A percentile compares a stretch with the other conserved stretches of the same genome.
These are phyloP conservation scores for Pseudozyma sp. DNA, from an alignment of 1,284 basidiomycete species.

Conservation along the genomic window DNA sequence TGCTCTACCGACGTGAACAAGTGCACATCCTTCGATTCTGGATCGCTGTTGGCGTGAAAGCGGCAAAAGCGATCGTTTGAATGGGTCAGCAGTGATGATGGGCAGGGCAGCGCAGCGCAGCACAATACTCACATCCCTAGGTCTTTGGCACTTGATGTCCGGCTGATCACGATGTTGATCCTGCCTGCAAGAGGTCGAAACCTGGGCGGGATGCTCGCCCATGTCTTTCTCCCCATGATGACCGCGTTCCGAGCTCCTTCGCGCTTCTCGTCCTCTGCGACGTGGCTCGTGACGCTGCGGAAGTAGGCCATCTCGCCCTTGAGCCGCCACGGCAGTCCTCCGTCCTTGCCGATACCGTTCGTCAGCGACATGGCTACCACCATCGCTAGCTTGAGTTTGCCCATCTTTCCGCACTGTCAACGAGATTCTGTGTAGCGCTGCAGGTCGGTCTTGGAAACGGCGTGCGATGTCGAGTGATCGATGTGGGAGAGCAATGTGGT, in stretches of 20 bases:
- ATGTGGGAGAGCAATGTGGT: background rate
- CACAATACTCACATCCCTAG: constrained; percentile 73
- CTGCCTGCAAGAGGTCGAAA: constrained; percentile 84
- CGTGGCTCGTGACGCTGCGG: constrained; percentile 78
- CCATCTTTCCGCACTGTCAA: constrained; percentile 11
- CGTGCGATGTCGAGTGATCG: background rate
- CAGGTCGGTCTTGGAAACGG: background rate
- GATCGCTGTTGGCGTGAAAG: constrained; percentile 15
- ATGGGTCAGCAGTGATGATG: background rate
- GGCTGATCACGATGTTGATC: constrained; percentile 84
- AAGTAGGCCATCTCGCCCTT: constrained; percentile 95
- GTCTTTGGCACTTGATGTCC: constrained; percentile 74
- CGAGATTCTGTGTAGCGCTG: background rate
- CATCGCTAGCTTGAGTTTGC: constrained; percentile 75
- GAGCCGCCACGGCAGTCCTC: constrained; percentile 86
- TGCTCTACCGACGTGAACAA: constrained; percentile 32
- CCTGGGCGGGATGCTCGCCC: constrained; percentile 94
- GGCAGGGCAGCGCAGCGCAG: too few species aligned
- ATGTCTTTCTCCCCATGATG: constrained; percentile 96
- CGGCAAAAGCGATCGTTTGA: constrained; percentile 21
- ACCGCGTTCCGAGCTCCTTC: constrained; percentile 77
- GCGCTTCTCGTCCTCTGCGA: constrained; percentile 57
- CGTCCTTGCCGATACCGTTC: constrained; percentile 86
- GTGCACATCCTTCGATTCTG: constrained; percentile 44
- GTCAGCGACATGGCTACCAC: constrained; percentile 89